Percentiles rank a stretch among this genome's conserved stretches.
phyloP scores from a whole-genome alignment of 345 rosid genomes.

The Citrus unshiu region DNA sequence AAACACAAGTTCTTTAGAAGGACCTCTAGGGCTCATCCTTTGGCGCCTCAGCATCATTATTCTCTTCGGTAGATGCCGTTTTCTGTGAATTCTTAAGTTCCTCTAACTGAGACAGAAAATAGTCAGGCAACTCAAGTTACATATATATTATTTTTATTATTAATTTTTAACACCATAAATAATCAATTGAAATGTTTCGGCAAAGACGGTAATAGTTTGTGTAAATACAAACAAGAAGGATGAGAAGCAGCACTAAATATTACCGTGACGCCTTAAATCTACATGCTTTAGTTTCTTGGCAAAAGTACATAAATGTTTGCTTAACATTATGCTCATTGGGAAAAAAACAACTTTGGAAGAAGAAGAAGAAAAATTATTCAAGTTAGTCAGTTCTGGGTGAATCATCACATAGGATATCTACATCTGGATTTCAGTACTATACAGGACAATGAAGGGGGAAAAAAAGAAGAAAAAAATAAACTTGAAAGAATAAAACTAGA shows the following conservation, averaged over 20 bases:
- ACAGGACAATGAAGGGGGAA: not conserved
- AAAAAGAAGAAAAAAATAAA: no score
- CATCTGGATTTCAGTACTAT: not conserved
- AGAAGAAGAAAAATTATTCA: not conserved
- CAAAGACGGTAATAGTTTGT: not conserved
- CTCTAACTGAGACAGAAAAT: constrained; percentile 44
- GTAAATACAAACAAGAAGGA: not conserved
- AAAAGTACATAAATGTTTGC: not conserved
- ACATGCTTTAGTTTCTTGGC: not conserved
- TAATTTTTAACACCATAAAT: not conserved
- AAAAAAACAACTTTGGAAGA: not conserved
- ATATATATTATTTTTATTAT: no score
- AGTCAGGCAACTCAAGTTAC: not conserved
- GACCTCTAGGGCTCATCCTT: constrained; percentile 28
- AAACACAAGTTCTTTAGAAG: not conserved
- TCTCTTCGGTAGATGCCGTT: constrained; percentile 25
- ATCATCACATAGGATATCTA: not conserved
- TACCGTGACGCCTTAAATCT: not conserved
- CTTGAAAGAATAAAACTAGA: no score
- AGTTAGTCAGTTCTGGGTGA: no score
- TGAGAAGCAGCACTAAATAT: not conserved
- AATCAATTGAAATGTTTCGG: not conserved
- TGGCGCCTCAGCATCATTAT: constrained; percentile 27
- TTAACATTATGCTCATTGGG: not conserved
- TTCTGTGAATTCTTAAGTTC: constrained; percentile 36